Evolutionary conservation across 2,329 filamentous ascomycete genomes (phyloP).

Genomic region (Colletotrichum filicis): DNA sequence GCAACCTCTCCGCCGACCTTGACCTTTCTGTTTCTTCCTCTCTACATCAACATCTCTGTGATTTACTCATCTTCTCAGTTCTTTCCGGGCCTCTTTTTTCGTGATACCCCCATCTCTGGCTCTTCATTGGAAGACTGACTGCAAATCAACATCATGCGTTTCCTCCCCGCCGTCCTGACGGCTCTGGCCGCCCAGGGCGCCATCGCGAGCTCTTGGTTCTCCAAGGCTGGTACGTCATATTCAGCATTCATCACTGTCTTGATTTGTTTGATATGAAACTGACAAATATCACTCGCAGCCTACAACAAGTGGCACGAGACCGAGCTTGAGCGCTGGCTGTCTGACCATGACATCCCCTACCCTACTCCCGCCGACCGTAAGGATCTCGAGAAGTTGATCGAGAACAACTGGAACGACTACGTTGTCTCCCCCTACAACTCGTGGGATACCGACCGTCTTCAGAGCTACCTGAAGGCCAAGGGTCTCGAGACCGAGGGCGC

Average conservation of each 20-base stretch:
- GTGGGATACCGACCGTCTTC: conserved; percentile 79
- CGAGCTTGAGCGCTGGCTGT: conserved; percentile 96
- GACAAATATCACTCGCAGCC: conserved; percentile 59
- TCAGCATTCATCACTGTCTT: not conserved
- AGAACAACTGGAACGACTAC: conserved; percentile 87
- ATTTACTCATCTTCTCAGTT: conserved; percentile 36
- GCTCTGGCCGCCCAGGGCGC: conserved; percentile 77
- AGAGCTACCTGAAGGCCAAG: conserved; percentile 75
- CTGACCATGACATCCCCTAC: conserved; percentile 90
- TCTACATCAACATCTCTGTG: conserved; percentile 21
- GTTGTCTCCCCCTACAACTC: conserved; percentile 79
- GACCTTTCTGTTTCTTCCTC: conserved; percentile 9
- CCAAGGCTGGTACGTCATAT: conserved; percentile 77
- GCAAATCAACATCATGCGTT: conserved; percentile 73
- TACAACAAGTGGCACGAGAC: conserved; percentile 99
- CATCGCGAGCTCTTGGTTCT: conserved; percentile 84
- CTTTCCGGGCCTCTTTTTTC: conserved; percentile 9
- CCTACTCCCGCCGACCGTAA: conserved; percentile 92
- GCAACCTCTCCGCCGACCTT: conserved; percentile 5
- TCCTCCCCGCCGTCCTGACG: conserved; percentile 76
- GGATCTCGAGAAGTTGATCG: conserved; percentile 91
- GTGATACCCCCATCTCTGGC: conserved; percentile 29
- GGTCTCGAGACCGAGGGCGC: conserved; percentile 76
- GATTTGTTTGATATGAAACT: conserved; percentile 11
- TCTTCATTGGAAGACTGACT: conserved; percentile 32